A percentile compares a stretch with the other conserved stretches of the same genome.
phyloP scores from a whole-genome alignment of 192 early-diverging fungal genomes.

The Backusella mclennaniae region DNA sequence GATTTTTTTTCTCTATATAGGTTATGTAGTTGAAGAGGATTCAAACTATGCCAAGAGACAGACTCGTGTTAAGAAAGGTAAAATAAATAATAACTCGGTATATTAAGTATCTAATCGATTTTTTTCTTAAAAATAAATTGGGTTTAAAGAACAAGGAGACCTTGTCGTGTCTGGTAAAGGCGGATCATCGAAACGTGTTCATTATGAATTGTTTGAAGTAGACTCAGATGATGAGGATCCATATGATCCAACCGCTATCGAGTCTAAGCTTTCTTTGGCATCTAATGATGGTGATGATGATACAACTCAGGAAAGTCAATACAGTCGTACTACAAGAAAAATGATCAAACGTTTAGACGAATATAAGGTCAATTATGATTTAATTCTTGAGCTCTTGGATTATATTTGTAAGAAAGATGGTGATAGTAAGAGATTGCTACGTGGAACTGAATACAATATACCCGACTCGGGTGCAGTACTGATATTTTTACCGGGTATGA shows the following conservation, averaged over 20 bases:
- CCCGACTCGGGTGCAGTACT: conserved; percentile 63
- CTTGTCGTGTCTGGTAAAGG: conserved; percentile 32
- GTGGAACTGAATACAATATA: conserved; percentile 40
- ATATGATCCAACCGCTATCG: conserved; percentile 11
- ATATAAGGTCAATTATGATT: conserved; percentile 53
- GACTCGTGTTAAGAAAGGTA: conserved; percentile 18
- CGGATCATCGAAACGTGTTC: conserved; percentile 36
- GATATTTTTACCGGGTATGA: conserved; percentile 70
- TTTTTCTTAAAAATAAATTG: background rate
- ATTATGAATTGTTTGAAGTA: conserved; percentile 33
- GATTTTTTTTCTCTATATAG: conserved; percentile 11
- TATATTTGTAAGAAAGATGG: conserved; percentile 37
- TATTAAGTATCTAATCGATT: background rate
- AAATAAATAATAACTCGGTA: background rate
- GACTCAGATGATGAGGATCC: conserved; percentile 31
- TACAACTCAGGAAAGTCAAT: background rate
- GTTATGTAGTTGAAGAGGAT: conserved; percentile 48
- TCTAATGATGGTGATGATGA: background rate
- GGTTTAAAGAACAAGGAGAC: conserved; percentile 6
- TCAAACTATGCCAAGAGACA: conserved; percentile 39
- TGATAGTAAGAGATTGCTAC: conserved; percentile 24
- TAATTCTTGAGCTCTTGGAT: conserved; percentile 46
- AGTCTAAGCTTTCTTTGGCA: conserved; percentile 7
- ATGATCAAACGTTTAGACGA: conserved; percentile 52
- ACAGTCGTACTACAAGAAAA: conserved; percentile 28